A percentile compares a stretch with the other conserved stretches of the same genome.
phyloP scores from a whole-genome alignment of 2,329 filamentous ascomycete species.

The Raffaelea ambrosiae region DNA sequence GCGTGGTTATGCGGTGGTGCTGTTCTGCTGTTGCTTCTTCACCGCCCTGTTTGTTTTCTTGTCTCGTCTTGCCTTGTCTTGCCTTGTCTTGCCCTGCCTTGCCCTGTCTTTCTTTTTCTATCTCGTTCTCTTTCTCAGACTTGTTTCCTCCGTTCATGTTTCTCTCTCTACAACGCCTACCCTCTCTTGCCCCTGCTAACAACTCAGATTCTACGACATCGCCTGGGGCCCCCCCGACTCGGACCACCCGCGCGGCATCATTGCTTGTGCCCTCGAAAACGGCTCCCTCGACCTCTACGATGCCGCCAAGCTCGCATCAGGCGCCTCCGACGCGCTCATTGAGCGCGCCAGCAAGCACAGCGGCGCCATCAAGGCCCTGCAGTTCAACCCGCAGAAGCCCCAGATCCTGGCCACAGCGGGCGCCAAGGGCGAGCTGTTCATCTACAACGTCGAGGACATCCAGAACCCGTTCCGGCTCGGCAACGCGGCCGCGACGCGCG shows the following conservation, averaged over 20 bases:
- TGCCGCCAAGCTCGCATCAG: conserved; percentile 57
- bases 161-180: not conserved
- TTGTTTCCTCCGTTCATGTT: not conserved
- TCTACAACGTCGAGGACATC: conserved; percentile 89
- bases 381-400: conserved; percentile 90
- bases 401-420: conserved; percentile 90
- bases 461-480: conserved; percentile 82
- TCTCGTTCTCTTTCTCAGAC: too few species aligned
- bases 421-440: conserved; percentile 89
- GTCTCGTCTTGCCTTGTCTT: not conserved
- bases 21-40: too few species aligned
- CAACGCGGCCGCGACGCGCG: conserved; percentile 68
- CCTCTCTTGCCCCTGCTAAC: not conserved
- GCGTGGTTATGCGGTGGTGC: conserved; percentile 17
- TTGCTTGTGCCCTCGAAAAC: conserved; percentile 92
- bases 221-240: conserved; percentile 82
- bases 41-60: not conserved
- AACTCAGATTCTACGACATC: conserved; percentile 82
- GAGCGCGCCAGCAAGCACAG: conserved; percentile 84
- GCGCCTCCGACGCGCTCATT: conserved; percentile 64
- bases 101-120: not conserved
- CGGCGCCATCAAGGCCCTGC: conserved; percentile 84
- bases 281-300: conserved; percentile 92
- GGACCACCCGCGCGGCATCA: conserved; percentile 74
- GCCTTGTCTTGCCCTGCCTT: conserved; percentile 15